Percentiles rank a stretch among this genome's conserved stretches.
Evolutionary conservation across 768 basidiomycete genomes (phyloP).

Genomic region (Mycena polygramma): DNA sequence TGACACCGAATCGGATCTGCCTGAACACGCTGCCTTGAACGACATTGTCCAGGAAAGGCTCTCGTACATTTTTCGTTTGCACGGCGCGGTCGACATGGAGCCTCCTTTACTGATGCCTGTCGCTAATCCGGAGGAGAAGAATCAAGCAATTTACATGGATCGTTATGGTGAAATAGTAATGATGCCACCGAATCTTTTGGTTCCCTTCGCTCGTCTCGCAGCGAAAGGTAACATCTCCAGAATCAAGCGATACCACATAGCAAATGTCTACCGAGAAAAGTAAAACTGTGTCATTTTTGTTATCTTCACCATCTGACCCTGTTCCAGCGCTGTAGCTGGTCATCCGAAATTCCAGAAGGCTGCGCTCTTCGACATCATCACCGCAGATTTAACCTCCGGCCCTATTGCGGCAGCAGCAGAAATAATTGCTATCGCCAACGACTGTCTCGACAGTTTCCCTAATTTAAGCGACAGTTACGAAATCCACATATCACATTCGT

Average conservation of each 20-base stretch:
- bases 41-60: conserved; percentile 84
- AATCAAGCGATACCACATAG: conserved; percentile 88
- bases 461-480: conserved; percentile 77
- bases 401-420: conserved; percentile 82
- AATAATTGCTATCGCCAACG: conserved; percentile 74
- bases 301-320: conserved; percentile 2
- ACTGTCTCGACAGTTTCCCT: conserved; percentile 79
- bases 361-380: conserved; percentile 88
- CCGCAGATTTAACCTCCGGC: conserved; percentile 74
- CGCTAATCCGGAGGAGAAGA: conserved; percentile 70
- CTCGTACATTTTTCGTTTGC: conserved; percentile 83
- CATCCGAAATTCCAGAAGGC: conserved; percentile 82
- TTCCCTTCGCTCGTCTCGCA: conserved; percentile 88
- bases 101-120: conserved; percentile 87
- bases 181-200: conserved; percentile 78
- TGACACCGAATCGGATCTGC: conserved; percentile 75
- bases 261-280: conserved; percentile 80
- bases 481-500: conserved; percentile 84
- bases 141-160: conserved; percentile 83
- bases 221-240: conserved; percentile 73
- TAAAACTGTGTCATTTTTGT: conserved; percentile 46
- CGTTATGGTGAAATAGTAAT: conserved; percentile 81
- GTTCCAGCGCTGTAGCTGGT: conserved; percentile 69
- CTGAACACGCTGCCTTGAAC: conserved; percentile 79
- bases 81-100: conserved; percentile 91